Evolutionary conservation across 108 stramenopile genomes (phyloP), one percentile per base, ranked within the genome.

Genomic region (Fistulifera pelliculosa): DNA sequence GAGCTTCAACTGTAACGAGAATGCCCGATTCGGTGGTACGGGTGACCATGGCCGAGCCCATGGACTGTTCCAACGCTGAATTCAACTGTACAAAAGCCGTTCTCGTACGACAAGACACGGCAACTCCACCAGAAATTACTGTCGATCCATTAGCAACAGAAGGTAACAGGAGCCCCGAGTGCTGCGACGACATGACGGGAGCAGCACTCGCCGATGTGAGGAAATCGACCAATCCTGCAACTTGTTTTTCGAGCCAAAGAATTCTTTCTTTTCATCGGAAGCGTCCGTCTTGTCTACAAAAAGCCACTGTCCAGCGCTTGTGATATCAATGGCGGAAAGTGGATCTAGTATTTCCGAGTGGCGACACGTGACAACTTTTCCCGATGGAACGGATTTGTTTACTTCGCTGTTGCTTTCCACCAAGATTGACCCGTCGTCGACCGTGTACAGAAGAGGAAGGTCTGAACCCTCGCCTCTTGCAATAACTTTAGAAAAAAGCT

Each of bases 21-120:
- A 71, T 71, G n/a, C 70, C 70, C 48, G 62, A 62, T 10, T 71
- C 67, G 0, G 68, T 69, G 27, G 49, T 49, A 27, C 66, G 53
- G 1, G 64, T 62, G 11, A 26, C 38, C 11, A 38, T 11, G 15
- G 60, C 60, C 6, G 31, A 12, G 14, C 18, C 0, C 10, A 17
- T 21, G n/a, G 21, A 56, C 27, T 56, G 56, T 14, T 65, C 8
- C 6, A 40, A 22, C 11, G 54, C 52, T 17, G 65, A 40, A 41
- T 18, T 60, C 13, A 70, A 17, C 25, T 68, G 22, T 50, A 71
- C 52, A 6, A 75, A 14, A 0, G 39, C 61, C n/a, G 62, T 56
- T 25, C 59, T 67, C 18, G 57, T 64, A 24, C 43, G 18, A 54
- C 70, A 75, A 3, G 27, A 26, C 4, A 70, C 38, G 10, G 62